phyloP scores from a whole-genome alignment of 495 filamentous ascomycete species.

The Daldinia childiae region DNA sequence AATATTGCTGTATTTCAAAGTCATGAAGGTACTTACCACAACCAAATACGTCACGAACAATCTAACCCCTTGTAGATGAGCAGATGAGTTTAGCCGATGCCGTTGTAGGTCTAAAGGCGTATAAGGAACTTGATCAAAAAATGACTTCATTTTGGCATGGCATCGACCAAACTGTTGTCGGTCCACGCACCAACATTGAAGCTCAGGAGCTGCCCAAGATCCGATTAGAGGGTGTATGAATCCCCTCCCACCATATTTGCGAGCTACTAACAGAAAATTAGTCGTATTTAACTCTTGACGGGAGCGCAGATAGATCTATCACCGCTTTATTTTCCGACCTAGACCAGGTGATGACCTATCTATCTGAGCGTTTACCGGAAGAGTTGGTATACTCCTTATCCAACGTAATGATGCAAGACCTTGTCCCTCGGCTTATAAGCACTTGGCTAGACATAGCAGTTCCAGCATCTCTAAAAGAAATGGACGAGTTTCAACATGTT shows the following conservation, averaged over 20 bases:
- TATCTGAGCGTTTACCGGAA: conserved; percentile 70
- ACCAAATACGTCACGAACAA: neutral
- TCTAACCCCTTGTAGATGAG: conserved; percentile 54
- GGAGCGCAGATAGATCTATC: conserved; percentile 51
- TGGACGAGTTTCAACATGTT: conserved; percentile 72
- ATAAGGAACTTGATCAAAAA: conserved; percentile 61
- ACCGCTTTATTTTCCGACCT: conserved; percentile 68
- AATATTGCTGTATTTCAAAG: conserved; percentile 59
- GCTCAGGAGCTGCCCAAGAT: conserved; percentile 46
- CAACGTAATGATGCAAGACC: conserved; percentile 69
- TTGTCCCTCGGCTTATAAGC: conserved; percentile 72
- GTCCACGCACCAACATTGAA: conserved; percentile 58
- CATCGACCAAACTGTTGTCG: conserved; percentile 59
- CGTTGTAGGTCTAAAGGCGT: conserved; percentile 59
- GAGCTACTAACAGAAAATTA: conserved; percentile 42
- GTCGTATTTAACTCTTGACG: conserved; percentile 47
- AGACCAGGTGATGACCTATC: conserved; percentile 67
- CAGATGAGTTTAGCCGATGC: conserved; percentile 57
- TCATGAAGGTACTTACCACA: conserved; percentile 50
- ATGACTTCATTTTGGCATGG: conserved; percentile 61
- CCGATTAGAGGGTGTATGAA: conserved; percentile 53
- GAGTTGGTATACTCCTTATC: conserved; percentile 70
- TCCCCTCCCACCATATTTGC: neutral
- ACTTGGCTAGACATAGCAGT: conserved; percentile 80
- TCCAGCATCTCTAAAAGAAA: conserved; percentile 73